Conservation (phyloP, 2,329 filamentous ascomycete species). For the Fusarium sp. region DNA sequence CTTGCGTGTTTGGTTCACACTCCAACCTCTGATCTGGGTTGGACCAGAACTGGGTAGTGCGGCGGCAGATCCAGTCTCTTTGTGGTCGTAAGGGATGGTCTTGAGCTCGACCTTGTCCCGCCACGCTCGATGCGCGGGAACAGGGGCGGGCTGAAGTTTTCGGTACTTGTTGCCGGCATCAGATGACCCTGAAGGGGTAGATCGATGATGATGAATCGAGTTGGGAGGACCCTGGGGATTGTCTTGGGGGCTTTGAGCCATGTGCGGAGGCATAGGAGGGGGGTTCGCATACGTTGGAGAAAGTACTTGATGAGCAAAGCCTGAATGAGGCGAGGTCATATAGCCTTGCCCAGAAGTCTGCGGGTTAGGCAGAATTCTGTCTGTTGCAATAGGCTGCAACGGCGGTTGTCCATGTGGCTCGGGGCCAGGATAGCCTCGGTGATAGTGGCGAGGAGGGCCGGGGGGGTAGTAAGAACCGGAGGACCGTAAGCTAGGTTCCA, state of each 20-base stretch:
- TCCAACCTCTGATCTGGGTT: conserved; percentile 70
- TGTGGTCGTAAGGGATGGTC: conserved; percentile 71
- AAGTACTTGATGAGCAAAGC: conserved; percentile 52
- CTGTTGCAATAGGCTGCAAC: conserved; percentile 50
- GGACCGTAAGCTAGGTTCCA: conserved; percentile 53
- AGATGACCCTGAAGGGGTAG: conserved; percentile 56
- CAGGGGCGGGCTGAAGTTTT: conserved; percentile 70
- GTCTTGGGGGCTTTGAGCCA: conserved; percentile 55
- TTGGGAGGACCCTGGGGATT: conserved; percentile 51
- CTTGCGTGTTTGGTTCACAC: conserved; percentile 59
- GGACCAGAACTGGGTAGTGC: conserved; percentile 69
- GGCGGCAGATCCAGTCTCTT: conserved; percentile 68
- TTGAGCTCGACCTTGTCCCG: conserved; percentile 66
- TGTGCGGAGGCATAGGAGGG: conserved; percentile 48
- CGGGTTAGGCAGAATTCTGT: conserved; percentile 54
- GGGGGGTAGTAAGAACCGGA: conserved; percentile 52
- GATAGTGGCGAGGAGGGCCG: conserved; percentile 50
- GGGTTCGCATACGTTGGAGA: conserved; percentile 56
- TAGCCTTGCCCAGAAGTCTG: conserved; percentile 52
- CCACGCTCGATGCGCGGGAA: conserved; percentile 65
- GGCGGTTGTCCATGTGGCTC: conserved; percentile 49
- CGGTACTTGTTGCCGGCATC: conserved; percentile 64
- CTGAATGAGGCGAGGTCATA: conserved; percentile 53
- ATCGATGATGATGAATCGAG: conserved; percentile 54
- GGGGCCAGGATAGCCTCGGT: conserved; percentile 51